Base-by-base conservation (phyloP, 192 early-diverging fungal species). In the Coemansia nantahalensis region DNA sequence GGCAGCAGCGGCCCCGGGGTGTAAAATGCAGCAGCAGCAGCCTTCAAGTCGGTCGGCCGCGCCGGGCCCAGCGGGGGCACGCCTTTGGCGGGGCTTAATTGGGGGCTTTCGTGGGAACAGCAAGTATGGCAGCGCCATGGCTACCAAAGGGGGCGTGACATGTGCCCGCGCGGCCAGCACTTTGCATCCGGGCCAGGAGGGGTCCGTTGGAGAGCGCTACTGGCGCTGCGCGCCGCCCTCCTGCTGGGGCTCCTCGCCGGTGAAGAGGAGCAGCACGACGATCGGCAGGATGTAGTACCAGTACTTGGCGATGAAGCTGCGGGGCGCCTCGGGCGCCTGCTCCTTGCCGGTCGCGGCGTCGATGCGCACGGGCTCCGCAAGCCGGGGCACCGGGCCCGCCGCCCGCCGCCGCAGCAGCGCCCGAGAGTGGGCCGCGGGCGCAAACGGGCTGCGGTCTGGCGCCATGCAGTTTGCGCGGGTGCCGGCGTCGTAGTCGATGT, bases 1-100 rank as follows among this genome's bases (percentile, higher is more conserved):
- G 19, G 83, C n/a, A n/a, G n/a, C n/a, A n/a, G n/a, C n/a, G n/a
- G n/a, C n/a, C n/a, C n/a, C n/a, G n/a, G n/a, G n/a, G n/a, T n/a
- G n/a, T n/a, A n/a, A n/a, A n/a, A n/a, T n/a, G n/a, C n/a, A n/a
- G n/a, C n/a, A n/a, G n/a, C n/a, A n/a, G n/a, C n/a, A n/a, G 90
- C 88, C 54, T 83, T 97, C 56, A 85, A 84, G 68, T 93, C 94
- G 8, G 70, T 94, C 52, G n/a, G n/a, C n/a, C n/a, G n/a, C n/a
- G n/a, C n/a, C n/a, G n/a, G n/a, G n/a, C n/a, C n/a, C n/a, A n/a
- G n/a, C n/a, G n/a, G n/a, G n/a, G n/a, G n/a, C n/a, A n/a, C n/a
- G n/a, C n/a, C n/a, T n/a, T n/a, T n/a, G n/a, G n/a, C n/a, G n/a
- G n/a, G n/a, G n/a, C n/a, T n/a, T n/a, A n/a, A n/a, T n/a, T n/a